Evolutionary conservation across 192 early-diverging fungal genomes (phyloP).

Genomic region (Geosiphon pyriformis): DNA sequence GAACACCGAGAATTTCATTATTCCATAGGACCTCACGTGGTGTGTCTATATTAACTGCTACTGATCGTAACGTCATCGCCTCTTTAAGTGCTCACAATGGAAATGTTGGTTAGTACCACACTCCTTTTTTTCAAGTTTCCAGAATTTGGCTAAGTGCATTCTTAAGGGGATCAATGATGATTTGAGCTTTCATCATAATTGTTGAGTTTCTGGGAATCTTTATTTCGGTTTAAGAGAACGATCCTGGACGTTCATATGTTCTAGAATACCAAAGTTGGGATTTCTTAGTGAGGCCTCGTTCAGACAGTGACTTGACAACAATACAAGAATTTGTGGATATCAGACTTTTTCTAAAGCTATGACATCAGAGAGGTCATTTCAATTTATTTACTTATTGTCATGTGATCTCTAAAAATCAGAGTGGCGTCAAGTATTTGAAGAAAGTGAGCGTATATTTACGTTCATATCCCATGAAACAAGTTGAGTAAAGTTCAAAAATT

Average conservation of each 20-base stretch:
- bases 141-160: too few species aligned
- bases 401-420: too few species aligned
- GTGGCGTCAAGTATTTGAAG: constrained; percentile 72
- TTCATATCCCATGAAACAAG: constrained; percentile 45
- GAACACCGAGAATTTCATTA: constrained; percentile 35
- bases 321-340: too few species aligned
- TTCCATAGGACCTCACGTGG: constrained; percentile 29
- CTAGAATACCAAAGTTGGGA: too few species aligned
- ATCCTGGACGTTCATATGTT: too few species aligned
- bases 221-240: background rate
- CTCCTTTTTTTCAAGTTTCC: too few species aligned
- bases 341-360: too few species aligned
- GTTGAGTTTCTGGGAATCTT: background rate
- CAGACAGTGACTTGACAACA: too few species aligned
- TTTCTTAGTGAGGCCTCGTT: too few species aligned
- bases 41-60: constrained; percentile 48
- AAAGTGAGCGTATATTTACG: constrained; percentile 48
- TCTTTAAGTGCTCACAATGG: constrained; percentile 62
- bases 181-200: background rate
- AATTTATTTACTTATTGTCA: too few species aligned
- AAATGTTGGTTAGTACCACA: constrained; percentile 53
- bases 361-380: too few species aligned
- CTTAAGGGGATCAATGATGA: background rate
- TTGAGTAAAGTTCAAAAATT: too few species aligned
- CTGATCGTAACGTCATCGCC: constrained; percentile 74